These are phyloP conservation scores for Pseudogymnoascus sp. DNA, from an alignment of 2,329 filamentous ascomycete species.

Conservation along the genomic window DNA sequence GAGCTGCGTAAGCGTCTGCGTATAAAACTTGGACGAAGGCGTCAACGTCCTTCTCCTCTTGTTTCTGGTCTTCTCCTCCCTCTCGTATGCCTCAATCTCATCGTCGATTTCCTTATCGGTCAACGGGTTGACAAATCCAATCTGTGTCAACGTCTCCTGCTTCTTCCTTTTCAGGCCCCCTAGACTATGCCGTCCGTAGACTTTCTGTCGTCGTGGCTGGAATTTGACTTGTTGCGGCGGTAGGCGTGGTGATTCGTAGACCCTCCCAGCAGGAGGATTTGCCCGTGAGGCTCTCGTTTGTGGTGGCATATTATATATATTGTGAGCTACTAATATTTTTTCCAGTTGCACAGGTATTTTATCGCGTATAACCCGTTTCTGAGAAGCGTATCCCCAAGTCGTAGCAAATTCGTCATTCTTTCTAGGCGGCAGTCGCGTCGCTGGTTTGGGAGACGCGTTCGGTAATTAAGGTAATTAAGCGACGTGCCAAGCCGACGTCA, in stretches of 20 bases:
- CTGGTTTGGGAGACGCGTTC: conserved; percentile 7
- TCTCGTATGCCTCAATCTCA: conserved; percentile 6
- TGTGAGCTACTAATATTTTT: not conserved
- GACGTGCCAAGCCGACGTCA: not conserved
- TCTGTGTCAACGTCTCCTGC: conserved; percentile 7
- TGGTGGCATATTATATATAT: not conserved
- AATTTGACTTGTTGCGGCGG: not conserved
- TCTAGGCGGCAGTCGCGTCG: not conserved
- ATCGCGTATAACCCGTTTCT: not conserved
- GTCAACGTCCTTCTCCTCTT: conserved; percentile 1
- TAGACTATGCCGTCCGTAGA: not conserved
- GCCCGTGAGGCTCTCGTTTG: not conserved
- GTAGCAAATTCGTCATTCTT: not conserved
- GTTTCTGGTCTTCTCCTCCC: not conserved
- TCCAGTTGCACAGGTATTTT: not conserved
- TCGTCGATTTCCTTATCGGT: conserved; percentile 1
- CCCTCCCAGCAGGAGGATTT: not conserved
- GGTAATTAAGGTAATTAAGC: not conserved
- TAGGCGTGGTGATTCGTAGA: not conserved
- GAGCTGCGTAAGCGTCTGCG: conserved; percentile 56
- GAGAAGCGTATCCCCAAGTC: not conserved
- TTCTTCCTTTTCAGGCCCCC: not conserved
- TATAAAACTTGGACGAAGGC: conserved; percentile 43
- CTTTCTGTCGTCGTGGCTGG: conserved; percentile 1
- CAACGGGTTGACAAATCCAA: not conserved